Evolutionary conservation across 805 yeast species (phyloP).

Genomic region (Hanseniaspora singularis): DNA sequence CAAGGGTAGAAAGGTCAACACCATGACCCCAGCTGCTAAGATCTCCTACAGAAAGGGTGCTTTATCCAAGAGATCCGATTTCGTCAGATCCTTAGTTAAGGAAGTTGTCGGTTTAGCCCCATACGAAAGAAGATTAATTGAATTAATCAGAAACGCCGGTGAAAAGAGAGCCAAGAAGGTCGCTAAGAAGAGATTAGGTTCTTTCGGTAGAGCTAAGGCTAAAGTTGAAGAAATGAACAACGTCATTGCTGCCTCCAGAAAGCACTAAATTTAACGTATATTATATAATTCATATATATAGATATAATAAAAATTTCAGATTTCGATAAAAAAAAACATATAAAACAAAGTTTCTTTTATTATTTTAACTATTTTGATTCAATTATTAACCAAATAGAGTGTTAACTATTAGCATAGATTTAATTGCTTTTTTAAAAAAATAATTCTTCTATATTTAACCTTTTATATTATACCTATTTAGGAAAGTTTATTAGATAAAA

Average conservation of each 20-base stretch:
- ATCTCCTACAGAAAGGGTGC: slow-evolving; percentile 95
- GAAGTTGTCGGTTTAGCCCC: slow-evolving; percentile 99
- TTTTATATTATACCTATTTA: too few species aligned
- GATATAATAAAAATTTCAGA: slow-evolving; percentile 13
- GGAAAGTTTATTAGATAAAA: too few species aligned
- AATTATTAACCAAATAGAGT: too few species aligned
- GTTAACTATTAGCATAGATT: too few species aligned
- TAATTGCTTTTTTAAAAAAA: too few species aligned
- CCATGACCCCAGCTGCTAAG: slow-evolving; percentile 74
- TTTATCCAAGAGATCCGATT: slow-evolving; percentile 85
- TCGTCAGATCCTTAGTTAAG: slow-evolving; percentile 88
- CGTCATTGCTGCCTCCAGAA: slow-evolving; percentile 94
- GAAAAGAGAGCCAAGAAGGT: slow-evolving; percentile 99
- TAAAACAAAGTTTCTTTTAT: neutral
- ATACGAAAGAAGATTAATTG: slow-evolving; percentile 98
- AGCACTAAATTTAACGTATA: slow-evolving; percentile 44
- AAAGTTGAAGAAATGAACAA: slow-evolving; percentile 98
- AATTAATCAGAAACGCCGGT: slow-evolving; percentile 99
- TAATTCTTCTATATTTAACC: too few species aligned
- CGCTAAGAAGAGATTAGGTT: slow-evolving; percentile 99
- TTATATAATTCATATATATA: slow-evolving; percentile 17
- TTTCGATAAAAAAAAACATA: too few species aligned
- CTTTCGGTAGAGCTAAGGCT: slow-evolving; percentile 98
- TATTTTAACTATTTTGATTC: neutral
- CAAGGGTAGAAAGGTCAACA: slow-evolving; percentile 97